Percentiles rank a stretch among this genome's conserved stretches.
These are phyloP conservation scores for Pyrenochaeta sp. DNA, from an alignment of 2,329 filamentous ascomycete species.

Conservation along the genomic window DNA sequence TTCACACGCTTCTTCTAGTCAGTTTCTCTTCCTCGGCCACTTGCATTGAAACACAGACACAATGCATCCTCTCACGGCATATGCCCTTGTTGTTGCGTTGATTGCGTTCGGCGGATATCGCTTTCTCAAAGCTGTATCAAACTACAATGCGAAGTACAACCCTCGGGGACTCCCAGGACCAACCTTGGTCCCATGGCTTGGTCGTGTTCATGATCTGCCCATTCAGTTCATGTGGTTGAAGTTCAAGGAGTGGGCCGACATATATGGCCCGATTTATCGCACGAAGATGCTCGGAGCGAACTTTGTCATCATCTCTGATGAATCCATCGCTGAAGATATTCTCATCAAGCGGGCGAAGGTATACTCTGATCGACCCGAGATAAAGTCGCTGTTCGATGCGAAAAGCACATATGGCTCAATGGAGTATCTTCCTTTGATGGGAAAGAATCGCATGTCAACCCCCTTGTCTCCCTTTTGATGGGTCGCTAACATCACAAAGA, in stretches of 20 bases:
- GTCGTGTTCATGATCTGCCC: conserved; percentile 46
- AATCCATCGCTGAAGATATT: conserved; percentile 61
- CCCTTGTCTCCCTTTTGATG: neutral
- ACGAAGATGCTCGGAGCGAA: conserved; percentile 51
- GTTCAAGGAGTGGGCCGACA: conserved; percentile 52
- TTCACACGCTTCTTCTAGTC: conserved; percentile 3
- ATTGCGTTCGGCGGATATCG: conserved; percentile 47
- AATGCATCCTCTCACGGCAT: conserved; percentile 53
- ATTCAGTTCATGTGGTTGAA: conserved; percentile 59
- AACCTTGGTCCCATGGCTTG: conserved; percentile 45
- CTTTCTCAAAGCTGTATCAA: conserved; percentile 43
- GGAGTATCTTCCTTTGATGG: conserved; percentile 65
- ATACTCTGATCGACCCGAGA: conserved; percentile 60
- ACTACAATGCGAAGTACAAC: conserved; percentile 48
- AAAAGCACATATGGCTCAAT: conserved; percentile 63
- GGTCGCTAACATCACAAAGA: conserved; percentile 41
- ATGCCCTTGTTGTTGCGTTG: conserved; percentile 46
- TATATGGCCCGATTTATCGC: conserved; percentile 45
- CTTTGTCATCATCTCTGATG: conserved; percentile 60
- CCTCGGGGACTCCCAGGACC: conserved; percentile 51
- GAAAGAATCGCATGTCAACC: conserved; percentile 58
- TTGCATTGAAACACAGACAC: conserved; percentile 7
- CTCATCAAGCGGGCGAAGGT: conserved; percentile 60
- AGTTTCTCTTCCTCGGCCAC: neutral
- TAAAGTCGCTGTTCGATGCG: conserved; percentile 61